These are phyloP conservation scores for Trichophyton schoenleinii DNA, from an alignment of 2,329 filamentous ascomycete genomes.

Conservation along the genomic window DNA sequence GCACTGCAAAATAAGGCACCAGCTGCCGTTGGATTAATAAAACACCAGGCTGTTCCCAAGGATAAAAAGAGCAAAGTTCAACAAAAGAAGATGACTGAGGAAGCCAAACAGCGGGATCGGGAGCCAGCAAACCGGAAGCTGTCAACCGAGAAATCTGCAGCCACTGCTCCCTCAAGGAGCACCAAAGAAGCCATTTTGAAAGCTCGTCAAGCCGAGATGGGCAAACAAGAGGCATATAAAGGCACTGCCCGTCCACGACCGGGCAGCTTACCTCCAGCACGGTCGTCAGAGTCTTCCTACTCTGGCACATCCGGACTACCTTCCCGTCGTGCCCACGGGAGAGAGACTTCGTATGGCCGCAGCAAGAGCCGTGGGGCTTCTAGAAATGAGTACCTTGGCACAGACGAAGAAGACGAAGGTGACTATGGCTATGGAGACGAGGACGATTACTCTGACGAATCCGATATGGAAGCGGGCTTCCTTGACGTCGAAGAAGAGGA, in stretches of 20 bases:
- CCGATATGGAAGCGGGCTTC: conserved; percentile 41
- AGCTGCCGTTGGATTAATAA: conserved; percentile 40
- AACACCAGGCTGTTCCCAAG: conserved; percentile 42
- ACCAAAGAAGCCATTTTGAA: conserved; percentile 20
- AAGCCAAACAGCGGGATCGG: conserved; percentile 31
- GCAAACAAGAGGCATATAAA: conserved; percentile 25
- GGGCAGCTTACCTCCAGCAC: conserved; percentile 10
- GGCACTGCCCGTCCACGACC: conserved; percentile 22
- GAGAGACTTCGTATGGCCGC: conserved; percentile 16
- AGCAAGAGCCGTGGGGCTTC: conserved; percentile 15
- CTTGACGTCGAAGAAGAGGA: conserved; percentile 37
- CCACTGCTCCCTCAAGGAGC: conserved; percentile 7
- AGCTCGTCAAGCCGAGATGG: conserved; percentile 12
- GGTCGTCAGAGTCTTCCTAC: conserved; percentile 22
- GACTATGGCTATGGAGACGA: conserved; percentile 28
- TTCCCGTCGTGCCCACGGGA: conserved; percentile 17
- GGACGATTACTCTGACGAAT: conserved; percentile 32
- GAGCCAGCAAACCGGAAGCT: conserved; percentile 10
- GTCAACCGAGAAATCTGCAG: conserved; percentile 18
- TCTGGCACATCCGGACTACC: conserved; percentile 32
- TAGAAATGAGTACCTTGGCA: conserved; percentile 34
- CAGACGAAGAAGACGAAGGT: conserved; percentile 38
- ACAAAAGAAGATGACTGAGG: conserved; percentile 34
- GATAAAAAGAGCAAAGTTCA: conserved; percentile 46
- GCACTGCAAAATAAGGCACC: conserved; percentile 38